Base-by-base conservation (phyloP, 2,329 filamentous ascomycete species). In the Trichophyton benhamiae region DNA sequence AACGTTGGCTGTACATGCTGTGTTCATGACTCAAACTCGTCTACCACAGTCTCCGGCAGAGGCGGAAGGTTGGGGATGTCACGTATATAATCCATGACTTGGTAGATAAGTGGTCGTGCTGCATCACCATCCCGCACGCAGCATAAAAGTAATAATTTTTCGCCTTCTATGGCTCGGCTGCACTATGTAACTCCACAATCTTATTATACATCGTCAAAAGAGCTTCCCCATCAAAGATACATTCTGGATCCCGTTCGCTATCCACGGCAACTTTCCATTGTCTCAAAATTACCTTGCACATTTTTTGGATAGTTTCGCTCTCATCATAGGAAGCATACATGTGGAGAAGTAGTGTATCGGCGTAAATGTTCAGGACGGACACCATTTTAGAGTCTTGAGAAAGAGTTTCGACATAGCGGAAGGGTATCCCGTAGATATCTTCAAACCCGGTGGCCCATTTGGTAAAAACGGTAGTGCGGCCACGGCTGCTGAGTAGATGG, bases 11-110 rank as follows among this genome's bases (percentile, higher is more conserved):
- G 41, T 17, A 25, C 15, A n/a, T 11, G 52, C 20, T 36, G 20
- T 15, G 2, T 20, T 22, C 22, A 30, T 30, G 17, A 8, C 9
- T 8, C 6, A 33, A 13, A 9, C 6, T n/a, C 7, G 27, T 38
- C 52, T 36, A 15, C 25, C 6, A 13, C 3, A 27, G 27, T 7
- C 2, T 17, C 17, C 30, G 9, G 5, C 79, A 79, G 77, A 79
- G 80, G 63, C 81, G 78, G 0, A 33, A 49, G 41, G 6, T 59
- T 42, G 15, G 49, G 58, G 13, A 48, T 49, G 17, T 59, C 58
- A 13, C 58, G 41, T 15, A 59, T 30, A 22, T 59, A 27, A 36
- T 59, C 36, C 11, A 46, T 9, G 15, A 42, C 55, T 15, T 58
- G 55, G 9, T 42, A n/a, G 6, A 17, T 22, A 22, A 22, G n/a